Percentiles rank a stretch among this genome's conserved stretches.
These are phyloP conservation scores for Psophocarpus tetragonolobus DNA, from an alignment of 306 rosid genomes.

Conservation along the genomic window DNA sequence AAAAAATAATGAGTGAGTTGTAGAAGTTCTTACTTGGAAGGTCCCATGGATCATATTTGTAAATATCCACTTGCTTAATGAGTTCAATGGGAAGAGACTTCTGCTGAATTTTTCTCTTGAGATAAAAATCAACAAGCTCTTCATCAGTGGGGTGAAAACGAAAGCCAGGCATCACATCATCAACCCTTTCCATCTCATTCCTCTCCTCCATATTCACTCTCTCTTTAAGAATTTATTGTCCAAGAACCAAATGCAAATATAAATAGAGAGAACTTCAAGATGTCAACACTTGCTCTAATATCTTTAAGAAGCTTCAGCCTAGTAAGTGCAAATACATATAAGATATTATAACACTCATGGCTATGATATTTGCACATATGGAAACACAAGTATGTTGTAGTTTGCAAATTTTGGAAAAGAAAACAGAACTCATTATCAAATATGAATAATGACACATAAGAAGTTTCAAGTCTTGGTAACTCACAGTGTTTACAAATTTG, in stretches of 20 bases:
- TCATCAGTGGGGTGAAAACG: conserved; percentile 88
- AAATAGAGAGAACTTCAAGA: conserved; percentile 6
- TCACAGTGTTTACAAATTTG: conserved; percentile 32
- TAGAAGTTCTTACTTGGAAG: conserved; percentile 72
- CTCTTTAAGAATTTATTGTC: conserved; percentile 1
- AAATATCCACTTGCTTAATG: conserved; percentile 79
- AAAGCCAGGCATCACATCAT: conserved; percentile 78
- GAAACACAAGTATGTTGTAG: conserved; percentile 15
- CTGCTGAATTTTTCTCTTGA: conserved; percentile 65
- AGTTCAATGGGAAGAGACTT: conserved; percentile 66
- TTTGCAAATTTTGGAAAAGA: conserved; percentile 26
- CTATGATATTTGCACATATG: neutral
- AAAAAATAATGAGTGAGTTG: neutral
- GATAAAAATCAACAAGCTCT: conserved; percentile 79
- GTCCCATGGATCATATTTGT: conserved; percentile 86
- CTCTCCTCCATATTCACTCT: conserved; percentile 57
- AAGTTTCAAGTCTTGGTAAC: conserved; percentile 35
- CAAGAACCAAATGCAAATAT: conserved; percentile 13
- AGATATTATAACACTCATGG: neutral
- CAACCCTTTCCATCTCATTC: conserved; percentile 58
- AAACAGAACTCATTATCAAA: conserved; percentile 27
- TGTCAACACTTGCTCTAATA: neutral
- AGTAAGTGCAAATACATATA: conserved; percentile 14
- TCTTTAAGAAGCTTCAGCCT: conserved; percentile 18
- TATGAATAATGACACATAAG: conserved; percentile 20